phyloP scores from a whole-genome alignment of 345 rosid species.

The Linum trigynum region DNA sequence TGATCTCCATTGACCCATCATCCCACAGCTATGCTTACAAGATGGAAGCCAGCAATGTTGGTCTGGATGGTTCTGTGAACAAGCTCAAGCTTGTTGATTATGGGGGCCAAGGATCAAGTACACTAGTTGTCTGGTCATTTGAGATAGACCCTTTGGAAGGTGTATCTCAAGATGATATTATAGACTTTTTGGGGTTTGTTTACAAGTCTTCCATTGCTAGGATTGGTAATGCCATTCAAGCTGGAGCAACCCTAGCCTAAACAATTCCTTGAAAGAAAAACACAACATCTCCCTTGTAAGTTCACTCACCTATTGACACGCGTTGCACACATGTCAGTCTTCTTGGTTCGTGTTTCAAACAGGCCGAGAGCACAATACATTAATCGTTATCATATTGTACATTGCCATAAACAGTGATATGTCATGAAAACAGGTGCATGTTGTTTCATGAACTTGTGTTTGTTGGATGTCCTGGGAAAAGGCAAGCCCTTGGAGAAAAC shows the following conservation, averaged over 20 bases:
- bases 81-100: slow-evolving; percentile 33
- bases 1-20: slow-evolving; percentile 34
- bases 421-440: too few relatives aligned
- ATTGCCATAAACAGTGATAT: too few relatives aligned
- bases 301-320: too few relatives aligned
- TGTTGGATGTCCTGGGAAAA: too few relatives aligned
- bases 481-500: too few relatives aligned
- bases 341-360: too few relatives aligned
- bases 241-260: slow-evolving; percentile 6
- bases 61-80: slow-evolving; percentile 41
- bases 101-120: slow-evolving; percentile 20
- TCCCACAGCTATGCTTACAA: slow-evolving; percentile 28
- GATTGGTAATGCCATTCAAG: slow-evolving; percentile 34
- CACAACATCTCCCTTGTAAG: too few relatives aligned
- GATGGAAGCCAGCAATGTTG: slow-evolving; percentile 49
- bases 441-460: too few relatives aligned
- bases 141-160: slow-evolving; percentile 37
- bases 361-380: too few relatives aligned
- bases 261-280: background rate
- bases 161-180: slow-evolving; percentile 27
- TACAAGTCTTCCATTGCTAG: slow-evolving; percentile 41
- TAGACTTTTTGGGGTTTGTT: slow-evolving; percentile 41
- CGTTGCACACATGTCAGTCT: too few relatives aligned
- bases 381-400: too few relatives aligned
- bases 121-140: slow-evolving; percentile 38